phyloP scores from a whole-genome alignment of 2,329 filamentous ascomycete species.

The Diaporthe sp. region DNA sequence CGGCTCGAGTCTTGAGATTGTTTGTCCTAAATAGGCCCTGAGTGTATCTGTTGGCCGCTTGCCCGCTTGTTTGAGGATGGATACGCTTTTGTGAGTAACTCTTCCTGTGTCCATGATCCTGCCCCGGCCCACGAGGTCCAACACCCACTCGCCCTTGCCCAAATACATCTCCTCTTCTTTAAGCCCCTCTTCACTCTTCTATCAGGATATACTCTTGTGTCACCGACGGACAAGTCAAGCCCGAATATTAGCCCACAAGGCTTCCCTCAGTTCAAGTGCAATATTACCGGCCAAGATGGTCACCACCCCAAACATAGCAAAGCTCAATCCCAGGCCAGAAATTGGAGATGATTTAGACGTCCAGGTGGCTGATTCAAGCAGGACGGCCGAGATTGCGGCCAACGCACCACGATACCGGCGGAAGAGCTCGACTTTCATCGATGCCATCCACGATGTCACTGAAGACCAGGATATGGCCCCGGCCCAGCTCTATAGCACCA shows the following conservation, averaged over 20 bases:
- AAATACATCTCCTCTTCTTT: background rate
- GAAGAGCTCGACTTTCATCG: constrained; percentile 95
- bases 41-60: background rate
- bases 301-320: background rate
- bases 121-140: background rate
- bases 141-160: background rate
- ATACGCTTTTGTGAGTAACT: constrained; percentile 49
- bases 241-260: background rate
- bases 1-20: background rate
- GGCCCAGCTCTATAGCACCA: constrained; percentile 97
- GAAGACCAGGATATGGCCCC: constrained; percentile 88
- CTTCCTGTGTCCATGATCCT: background rate
- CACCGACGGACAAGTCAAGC: background rate
- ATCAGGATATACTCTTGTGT: background rate
- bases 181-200: too few species aligned
- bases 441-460: constrained; percentile 94
- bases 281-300: background rate
- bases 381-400: constrained; percentile 91
- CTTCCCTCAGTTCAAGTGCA: background rate
- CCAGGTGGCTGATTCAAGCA: constrained; percentile 55
- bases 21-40: background rate
- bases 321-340: constrained; percentile 30
- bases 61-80: constrained; percentile 42
- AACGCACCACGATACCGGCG: constrained; percentile 91
- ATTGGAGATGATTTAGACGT: constrained; percentile 39